Evolutionary conservation across 768 basidiomycete genomes (phyloP).

Genomic region (Kwoniella heveanensis): DNA sequence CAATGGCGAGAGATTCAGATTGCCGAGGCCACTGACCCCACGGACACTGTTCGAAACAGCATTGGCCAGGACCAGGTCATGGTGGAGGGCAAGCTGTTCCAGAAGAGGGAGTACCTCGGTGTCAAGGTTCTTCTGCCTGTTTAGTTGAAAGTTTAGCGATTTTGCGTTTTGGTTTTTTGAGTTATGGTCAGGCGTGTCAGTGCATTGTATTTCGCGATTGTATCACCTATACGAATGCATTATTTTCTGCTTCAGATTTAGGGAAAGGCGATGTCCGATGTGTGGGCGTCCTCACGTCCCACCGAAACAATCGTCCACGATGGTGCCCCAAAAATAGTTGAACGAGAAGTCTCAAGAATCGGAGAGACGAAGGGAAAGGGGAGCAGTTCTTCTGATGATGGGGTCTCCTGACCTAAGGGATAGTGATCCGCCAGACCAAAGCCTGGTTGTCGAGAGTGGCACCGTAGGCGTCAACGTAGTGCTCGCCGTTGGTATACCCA

Average conservation of each 20-base stretch:
- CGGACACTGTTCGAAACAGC: conserved; percentile 38
- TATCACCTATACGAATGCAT: background rate
- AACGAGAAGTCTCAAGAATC: background rate
- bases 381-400: background rate
- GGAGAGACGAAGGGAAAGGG: background rate
- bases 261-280: too few relatives aligned
- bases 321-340: too few relatives aligned
- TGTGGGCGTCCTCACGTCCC: too few relatives aligned
- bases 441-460: conserved; percentile 67
- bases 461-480: conserved; percentile 61
- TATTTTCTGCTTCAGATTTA: background rate
- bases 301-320: too few relatives aligned
- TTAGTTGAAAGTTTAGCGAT: too few relatives aligned
- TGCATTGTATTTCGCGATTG: background rate
- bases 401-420: conserved; percentile 55
- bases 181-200: background rate
- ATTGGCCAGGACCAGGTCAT: conserved; percentile 44
- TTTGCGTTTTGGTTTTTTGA: background rate
- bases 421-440: conserved; percentile 66
- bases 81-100: conserved; percentile 41
- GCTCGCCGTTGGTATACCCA: conserved; percentile 61
- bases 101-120: conserved; percentile 47
- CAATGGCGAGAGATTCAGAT: conserved; percentile 54
- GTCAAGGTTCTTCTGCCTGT: conserved; percentile 51
- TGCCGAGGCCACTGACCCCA: conserved; percentile 44